Evolutionary conservation across 371 early-diverging fungal genomes (phyloP).

Genomic region (Mucor circinelloides): DNA sequence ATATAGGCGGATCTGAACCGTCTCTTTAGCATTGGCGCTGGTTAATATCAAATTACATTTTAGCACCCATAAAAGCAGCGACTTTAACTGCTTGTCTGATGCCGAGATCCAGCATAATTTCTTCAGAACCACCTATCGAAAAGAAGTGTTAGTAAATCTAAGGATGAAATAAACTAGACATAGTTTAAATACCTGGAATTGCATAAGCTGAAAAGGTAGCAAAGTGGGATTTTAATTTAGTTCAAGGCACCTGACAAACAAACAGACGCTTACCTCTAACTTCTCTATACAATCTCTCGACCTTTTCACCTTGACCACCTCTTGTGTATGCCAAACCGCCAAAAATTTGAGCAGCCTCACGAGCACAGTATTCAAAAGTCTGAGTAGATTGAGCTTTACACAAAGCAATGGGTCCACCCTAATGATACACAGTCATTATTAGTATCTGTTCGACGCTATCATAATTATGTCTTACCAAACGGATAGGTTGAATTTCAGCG

Average conservation of each 20-base stretch:
- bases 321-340: slow-evolving; percentile 87
- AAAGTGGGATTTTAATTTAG: not conserved
- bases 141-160: not conserved
- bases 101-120: slow-evolving; percentile 78
- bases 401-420: slow-evolving; percentile 88
- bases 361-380: slow-evolving; percentile 86
- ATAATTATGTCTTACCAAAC: slow-evolving; percentile 19
- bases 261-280: slow-evolving; percentile 35
- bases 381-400: slow-evolving; percentile 87
- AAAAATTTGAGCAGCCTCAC: slow-evolving; percentile 92
- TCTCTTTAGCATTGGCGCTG: not conserved
- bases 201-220: slow-evolving; percentile 58
- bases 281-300: slow-evolving; percentile 87
- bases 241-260: not conserved
- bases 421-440: slow-evolving; percentile 16
- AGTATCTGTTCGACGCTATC: not conserved
- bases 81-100: slow-evolving; percentile 79
- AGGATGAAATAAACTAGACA: too few species aligned
- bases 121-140: slow-evolving; percentile 67
- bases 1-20: too few species aligned
- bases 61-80: slow-evolving; percentile 68
- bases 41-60: slow-evolving; percentile 30
- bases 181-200: slow-evolving; percentile 65
- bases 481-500: slow-evolving; percentile 63
- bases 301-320: slow-evolving; percentile 87